Evolutionary conservation across 805 yeast genomes (phyloP).

Genomic region (Lachancea thermotolerans): DNA sequence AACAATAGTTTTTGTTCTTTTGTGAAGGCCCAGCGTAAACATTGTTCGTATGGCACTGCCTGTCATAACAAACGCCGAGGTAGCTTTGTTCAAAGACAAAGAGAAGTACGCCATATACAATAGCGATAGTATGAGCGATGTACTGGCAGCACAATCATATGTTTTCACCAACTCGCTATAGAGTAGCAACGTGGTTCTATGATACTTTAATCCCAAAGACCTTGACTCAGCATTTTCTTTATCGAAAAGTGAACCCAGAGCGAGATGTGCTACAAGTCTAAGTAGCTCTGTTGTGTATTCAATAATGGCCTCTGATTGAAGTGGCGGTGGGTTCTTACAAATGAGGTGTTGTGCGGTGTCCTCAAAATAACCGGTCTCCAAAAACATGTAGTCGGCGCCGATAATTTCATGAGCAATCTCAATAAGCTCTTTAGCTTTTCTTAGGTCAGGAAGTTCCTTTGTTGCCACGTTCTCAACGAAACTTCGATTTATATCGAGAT

Average conservation of each 20-base stretch:
- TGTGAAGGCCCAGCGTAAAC: constrained; percentile 14
- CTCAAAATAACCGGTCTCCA: constrained; percentile 11
- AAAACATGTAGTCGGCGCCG: constrained; percentile 19
- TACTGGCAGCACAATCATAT: constrained; percentile 10
- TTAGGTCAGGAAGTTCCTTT: constrained; percentile 10
- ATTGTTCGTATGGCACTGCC: constrained; percentile 16
- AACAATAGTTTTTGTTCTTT: constrained; percentile 3
- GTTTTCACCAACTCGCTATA: constrained; percentile 11
- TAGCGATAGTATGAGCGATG: constrained; percentile 13
- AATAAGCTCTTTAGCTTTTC: constrained; percentile 12
- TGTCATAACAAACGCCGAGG: constrained; percentile 13
- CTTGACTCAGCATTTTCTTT: constrained; percentile 6
- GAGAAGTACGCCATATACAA: constrained; percentile 16
- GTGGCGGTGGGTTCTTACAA: constrained; percentile 2
- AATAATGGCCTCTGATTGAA: background rate
- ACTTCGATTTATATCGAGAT: background rate
- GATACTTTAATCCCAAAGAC: constrained; percentile 12
- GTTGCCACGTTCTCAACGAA: background rate
- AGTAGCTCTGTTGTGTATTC: constrained; percentile 12
- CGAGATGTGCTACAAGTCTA: constrained; percentile 13
- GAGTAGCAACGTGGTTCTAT: constrained; percentile 12
- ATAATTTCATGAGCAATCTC: constrained; percentile 10
- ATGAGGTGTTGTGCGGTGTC: constrained; percentile 5
- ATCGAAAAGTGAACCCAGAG: constrained; percentile 16
- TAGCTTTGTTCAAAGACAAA: constrained; percentile 13